Percentiles rank a stretch among this genome's conserved stretches.
phyloP scores from a whole-genome alignment of 2,329 filamentous ascomycete species.

The Aphanocladium album region DNA sequence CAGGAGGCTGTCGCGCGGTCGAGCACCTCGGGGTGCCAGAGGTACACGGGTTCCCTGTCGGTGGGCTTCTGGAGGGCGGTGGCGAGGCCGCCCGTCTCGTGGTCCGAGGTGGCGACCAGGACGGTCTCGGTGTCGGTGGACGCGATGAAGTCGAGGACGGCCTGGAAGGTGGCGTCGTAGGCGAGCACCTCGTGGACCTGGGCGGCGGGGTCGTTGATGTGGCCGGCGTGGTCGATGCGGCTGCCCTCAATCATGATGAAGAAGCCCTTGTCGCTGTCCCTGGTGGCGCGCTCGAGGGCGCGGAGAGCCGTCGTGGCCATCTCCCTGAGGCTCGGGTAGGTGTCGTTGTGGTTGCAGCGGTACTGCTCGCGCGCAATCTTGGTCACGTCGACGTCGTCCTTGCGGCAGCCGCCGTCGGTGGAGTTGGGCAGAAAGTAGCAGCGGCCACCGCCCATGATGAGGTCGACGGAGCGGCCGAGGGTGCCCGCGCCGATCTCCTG shows the following conservation, averaged over 20 bases:
- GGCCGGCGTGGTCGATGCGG: constrained; percentile 91
- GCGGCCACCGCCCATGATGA: constrained; percentile 87
- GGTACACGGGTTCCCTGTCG: constrained; percentile 52
- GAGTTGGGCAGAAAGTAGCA: constrained; percentile 89
- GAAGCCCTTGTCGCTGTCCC: constrained; percentile 83
- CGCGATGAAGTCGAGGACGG: constrained; percentile 80
- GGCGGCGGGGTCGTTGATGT: constrained; percentile 76
- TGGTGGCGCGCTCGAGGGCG: constrained; percentile 74
- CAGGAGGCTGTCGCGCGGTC: constrained; percentile 71
- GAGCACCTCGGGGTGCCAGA: constrained; percentile 80
- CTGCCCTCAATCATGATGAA: constrained; percentile 99
- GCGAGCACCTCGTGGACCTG: constrained; percentile 92
- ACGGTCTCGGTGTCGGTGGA: constrained; percentile 68
- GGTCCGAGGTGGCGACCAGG: constrained; percentile 86
- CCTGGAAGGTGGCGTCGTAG: constrained; percentile 81
- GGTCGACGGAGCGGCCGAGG: constrained; percentile 79
- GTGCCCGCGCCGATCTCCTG: constrained; percentile 88
- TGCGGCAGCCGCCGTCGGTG: constrained; percentile 74
- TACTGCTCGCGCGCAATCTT: constrained; percentile 66
- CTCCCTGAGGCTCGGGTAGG: constrained; percentile 85
- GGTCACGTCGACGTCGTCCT: constrained; percentile 71
- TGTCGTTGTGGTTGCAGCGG: constrained; percentile 68
- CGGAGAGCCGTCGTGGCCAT: constrained; percentile 82
- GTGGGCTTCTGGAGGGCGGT: constrained; percentile 63
- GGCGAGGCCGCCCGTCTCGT: constrained; percentile 88